Evolutionary conservation across 345 rosid genomes (phyloP), one percentile per base, ranked within the genome.

Genomic region (Populus nigra): DNA sequence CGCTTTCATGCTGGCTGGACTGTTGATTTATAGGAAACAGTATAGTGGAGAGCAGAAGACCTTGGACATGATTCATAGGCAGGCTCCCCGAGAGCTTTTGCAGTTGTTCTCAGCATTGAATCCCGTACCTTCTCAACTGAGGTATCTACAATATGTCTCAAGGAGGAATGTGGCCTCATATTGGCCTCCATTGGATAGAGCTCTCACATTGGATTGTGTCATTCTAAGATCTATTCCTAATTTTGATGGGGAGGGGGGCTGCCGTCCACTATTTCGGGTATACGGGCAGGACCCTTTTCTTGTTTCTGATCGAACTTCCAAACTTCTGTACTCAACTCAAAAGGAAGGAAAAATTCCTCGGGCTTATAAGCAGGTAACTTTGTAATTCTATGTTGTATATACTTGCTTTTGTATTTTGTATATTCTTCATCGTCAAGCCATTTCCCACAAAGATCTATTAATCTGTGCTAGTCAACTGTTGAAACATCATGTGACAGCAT

Each of bases 151-250:
- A 83, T 95, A 93, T 47, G 89, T 95, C 73, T 92, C 94, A 0
- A 92, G 99, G 79, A 95, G 99, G 90, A 92, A 91, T 76, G 84
- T 93, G 76, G 92, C 87, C 78, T 80, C 92, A 17, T 90, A 93
- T 77, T 95, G 99, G 99, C 99, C 99, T 80, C 97, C 97, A n/a
- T 68, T 86, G 77, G 94, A 92, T 83, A 88, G 98, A 83, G 94
- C 92, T 78, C 96, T 95, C 78, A 89, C 88, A 76, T 76, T 92
- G 93, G 99, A 95, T 79, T 93, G 99, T 69, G 78, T 93, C 78
- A 93, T 95, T 62, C 82, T 95, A 66, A 90, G 98, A 83, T 86
- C 73, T 77, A 87, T 92, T 79, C 99, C 97, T 55, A 84, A 91
- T 83, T 85, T 91, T 79, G 89, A 84, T 71, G 89, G 89, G 66